Percentiles rank a stretch among this genome's conserved stretches.
Conservation (phyloP, 1,284 basidiomycete species). For the Apiotrichum porosum region DNA sequence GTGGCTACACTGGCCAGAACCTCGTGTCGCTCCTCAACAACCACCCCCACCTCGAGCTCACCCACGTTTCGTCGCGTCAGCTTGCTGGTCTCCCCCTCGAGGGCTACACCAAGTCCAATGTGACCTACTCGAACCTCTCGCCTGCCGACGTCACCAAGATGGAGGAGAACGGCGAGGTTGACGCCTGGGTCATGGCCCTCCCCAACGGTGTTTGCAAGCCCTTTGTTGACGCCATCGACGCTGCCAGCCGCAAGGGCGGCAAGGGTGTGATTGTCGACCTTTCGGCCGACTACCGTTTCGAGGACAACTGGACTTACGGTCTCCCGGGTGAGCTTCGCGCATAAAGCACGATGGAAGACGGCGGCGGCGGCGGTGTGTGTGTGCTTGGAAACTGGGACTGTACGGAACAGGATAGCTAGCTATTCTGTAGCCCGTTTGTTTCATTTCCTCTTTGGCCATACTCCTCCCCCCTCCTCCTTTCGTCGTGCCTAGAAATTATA, state of each 20-base stretch:
- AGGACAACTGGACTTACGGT: constrained; percentile 92
- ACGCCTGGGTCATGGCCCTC: constrained; percentile 96
- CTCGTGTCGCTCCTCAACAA: constrained; percentile 75
- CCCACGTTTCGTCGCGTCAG: constrained; percentile 94
- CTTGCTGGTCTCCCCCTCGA: constrained; percentile 76
- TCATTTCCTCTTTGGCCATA: no score
- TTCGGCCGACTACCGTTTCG: constrained; percentile 92
- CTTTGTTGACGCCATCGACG: constrained; percentile 92
- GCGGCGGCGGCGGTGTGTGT: no score
- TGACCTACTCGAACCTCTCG: constrained; percentile 77
- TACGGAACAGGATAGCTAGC: no score
- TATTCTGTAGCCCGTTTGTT: no score
- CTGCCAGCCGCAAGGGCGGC: constrained; percentile 56
- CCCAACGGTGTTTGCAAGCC: constrained; percentile 97
- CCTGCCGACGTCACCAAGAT: constrained; percentile 72
- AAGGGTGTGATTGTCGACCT: constrained; percentile 80
- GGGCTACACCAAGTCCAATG: constrained; percentile 72
- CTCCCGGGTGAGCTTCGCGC: constrained; percentile 78
- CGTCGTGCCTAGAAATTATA: neutral
- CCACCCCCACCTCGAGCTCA: constrained; percentile 82
- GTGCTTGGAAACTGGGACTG: no score
- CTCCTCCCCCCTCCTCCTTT: no score
- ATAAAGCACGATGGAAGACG: no score
- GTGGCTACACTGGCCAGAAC: constrained; percentile 89
- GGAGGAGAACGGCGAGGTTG: constrained; percentile 81